Percentiles rank a stretch among this genome's conserved stretches.
Evolutionary conservation across 169 alveolate species (phyloP).

Genomic region (Miamiensis avidus): DNA sequence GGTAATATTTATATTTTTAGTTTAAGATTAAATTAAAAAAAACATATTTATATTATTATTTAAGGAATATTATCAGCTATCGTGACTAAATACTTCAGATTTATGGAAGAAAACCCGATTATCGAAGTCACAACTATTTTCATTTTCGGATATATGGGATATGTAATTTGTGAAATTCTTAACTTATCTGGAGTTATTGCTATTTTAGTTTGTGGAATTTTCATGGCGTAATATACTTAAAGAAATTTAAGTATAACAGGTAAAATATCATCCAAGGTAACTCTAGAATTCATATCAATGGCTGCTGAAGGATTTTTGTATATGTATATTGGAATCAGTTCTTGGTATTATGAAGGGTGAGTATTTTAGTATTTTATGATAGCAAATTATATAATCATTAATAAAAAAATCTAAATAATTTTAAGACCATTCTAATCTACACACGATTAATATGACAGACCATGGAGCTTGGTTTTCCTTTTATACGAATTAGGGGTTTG

Average conservation of each 20-base stretch:
- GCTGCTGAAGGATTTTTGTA: constrained; percentile 55
- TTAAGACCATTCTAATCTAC: neutral
- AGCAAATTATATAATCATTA: too few relatives aligned
- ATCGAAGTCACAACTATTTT: constrained; percentile 42
- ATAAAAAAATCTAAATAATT: too few relatives aligned
- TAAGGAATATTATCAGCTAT: constrained; percentile 42
- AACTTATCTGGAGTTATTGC: constrained; percentile 52
- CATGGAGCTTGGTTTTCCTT: constrained; percentile 34
- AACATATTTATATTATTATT: neutral
- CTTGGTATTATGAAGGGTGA: constrained; percentile 22
- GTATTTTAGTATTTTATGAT: too few relatives aligned
- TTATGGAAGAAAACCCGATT: constrained; percentile 34
- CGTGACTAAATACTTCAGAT: constrained; percentile 36
- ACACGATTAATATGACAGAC: neutral
- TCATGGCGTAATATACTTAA: constrained; percentile 54
- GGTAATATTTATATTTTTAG: constrained; percentile 10
- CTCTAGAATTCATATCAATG: constrained; percentile 40
- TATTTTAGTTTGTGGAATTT: constrained; percentile 49
- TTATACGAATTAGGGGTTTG: constrained; percentile 44
- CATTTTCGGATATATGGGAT: constrained; percentile 50
- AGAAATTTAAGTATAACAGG: constrained; percentile 50
- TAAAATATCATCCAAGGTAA: constrained; percentile 49
- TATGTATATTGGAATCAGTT: constrained; percentile 49
- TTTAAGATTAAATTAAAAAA: too few relatives aligned
- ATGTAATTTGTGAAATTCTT: constrained; percentile 47